Conservation (phyloP, 2,329 filamentous ascomycete genomes). For the Neophaeococcomyces aloes region DNA sequence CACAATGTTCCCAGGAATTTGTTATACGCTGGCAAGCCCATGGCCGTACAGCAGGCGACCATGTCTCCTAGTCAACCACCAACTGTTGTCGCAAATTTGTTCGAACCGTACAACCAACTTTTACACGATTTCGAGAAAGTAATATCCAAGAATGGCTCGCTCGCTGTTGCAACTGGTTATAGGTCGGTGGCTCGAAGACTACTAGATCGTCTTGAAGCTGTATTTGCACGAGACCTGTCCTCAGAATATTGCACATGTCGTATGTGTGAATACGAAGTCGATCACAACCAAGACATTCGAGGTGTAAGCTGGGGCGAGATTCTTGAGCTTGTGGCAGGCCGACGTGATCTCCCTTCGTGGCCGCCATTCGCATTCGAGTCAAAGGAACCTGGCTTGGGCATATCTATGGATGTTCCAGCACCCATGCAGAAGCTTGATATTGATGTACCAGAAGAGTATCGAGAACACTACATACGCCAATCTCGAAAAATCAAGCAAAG, state of each 20-base stretch:
- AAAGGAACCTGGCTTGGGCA: conserved; percentile 46
- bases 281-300: conserved; percentile 47
- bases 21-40: conserved; percentile 40
- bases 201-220: conserved; percentile 81
- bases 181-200: conserved; percentile 83
- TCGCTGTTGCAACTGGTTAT: conserved; percentile 92
- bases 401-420: conserved; percentile 42
- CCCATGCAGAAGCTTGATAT: conserved; percentile 76
- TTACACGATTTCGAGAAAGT: conserved; percentile 80
- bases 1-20: conserved; percentile 63
- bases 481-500: conserved; percentile 85
- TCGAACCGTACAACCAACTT: conserved; percentile 70
- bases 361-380: conserved; percentile 70
- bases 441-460: conserved; percentile 86
- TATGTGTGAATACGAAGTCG: conserved; percentile 59
- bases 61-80: conserved; percentile 54
- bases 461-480: conserved; percentile 83
- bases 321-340: conserved; percentile 74
- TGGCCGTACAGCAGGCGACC: conserved; percentile 34
- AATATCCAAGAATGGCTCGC: conserved; percentile 69
- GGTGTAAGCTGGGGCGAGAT: conserved; percentile 94
- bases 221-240: conserved; percentile 87
- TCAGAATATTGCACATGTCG: conserved; percentile 75
- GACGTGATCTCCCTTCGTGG: conserved; percentile 76
- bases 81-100: conserved; percentile 60